A percentile compares a stretch with the other conserved stretches of the same genome.
Evolutionary conservation across 2,329 filamentous ascomycete genomes (phyloP).

Genomic region (Podosphaera xanthii): DNA sequence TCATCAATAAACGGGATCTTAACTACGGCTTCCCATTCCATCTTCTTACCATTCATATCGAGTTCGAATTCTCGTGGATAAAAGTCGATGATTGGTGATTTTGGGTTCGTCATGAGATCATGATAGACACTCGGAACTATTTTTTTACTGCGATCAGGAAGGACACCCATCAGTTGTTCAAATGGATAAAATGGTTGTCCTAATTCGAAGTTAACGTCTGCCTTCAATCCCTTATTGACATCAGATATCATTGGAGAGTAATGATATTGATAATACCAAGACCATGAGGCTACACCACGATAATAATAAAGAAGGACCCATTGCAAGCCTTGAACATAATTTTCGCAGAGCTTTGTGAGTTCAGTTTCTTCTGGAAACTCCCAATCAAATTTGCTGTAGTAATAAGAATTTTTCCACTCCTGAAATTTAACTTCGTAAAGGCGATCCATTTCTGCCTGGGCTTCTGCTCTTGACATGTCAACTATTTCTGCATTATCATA

Average conservation of each 20-base stretch:
- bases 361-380: constrained; percentile 58
- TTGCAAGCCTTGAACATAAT: constrained; percentile 91
- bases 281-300: constrained; percentile 88
- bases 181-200: constrained; percentile 89
- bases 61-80: constrained; percentile 92
- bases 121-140: constrained; percentile 80
- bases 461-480: constrained; percentile 58
- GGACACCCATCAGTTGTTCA: constrained; percentile 92
- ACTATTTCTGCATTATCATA: constrained; percentile 80
- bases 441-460: constrained; percentile 53
- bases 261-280: constrained; percentile 94
- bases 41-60: constrained; percentile 99
- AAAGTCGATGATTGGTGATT: constrained; percentile 91
- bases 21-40: constrained; percentile 98
- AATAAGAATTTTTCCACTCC: constrained; percentile 89
- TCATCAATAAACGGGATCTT: constrained; percentile 99
- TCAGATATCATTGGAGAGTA: constrained; percentile 95
- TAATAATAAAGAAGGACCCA: constrained; percentile 99
- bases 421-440: constrained; percentile 81
- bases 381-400: constrained; percentile 80
- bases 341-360: constrained; percentile 64
- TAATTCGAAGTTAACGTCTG: constrained; percentile 76
- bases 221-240: constrained; percentile 66
- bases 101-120: constrained; percentile 71
- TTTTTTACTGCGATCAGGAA: constrained; percentile 90